A percentile compares a stretch with the other conserved stretches of the same genome.
Evolutionary conservation across 345 rosid genomes (phyloP).

Genomic region (Eucalyptus caleyi): DNA sequence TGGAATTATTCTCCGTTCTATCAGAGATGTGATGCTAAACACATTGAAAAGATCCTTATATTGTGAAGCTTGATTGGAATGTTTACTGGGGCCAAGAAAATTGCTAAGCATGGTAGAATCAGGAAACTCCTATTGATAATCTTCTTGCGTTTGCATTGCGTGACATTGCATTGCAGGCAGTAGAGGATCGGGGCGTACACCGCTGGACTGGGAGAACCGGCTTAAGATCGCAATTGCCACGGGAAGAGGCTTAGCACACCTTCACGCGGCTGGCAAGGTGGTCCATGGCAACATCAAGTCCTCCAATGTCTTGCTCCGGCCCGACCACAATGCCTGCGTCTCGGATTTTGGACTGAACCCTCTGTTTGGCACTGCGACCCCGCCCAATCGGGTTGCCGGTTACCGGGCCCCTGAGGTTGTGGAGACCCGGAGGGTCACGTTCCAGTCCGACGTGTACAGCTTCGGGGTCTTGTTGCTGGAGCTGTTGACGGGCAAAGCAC

Average conservation of each 20-base stretch:
- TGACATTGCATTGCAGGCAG: constrained; percentile 34
- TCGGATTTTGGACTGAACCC: constrained; percentile 89
- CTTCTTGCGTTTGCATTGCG: not conserved
- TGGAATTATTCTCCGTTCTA: not conserved
- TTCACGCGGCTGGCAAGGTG: constrained; percentile 54
- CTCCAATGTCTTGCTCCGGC: constrained; percentile 72
- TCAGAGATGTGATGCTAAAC: not conserved
- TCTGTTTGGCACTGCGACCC: constrained; percentile 44
- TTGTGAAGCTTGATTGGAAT: not conserved
- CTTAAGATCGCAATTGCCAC: constrained; percentile 65
- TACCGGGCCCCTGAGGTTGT: constrained; percentile 89
- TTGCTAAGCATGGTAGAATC: not conserved
- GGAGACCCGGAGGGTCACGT: constrained; percentile 64
- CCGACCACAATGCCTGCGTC: constrained; percentile 51
- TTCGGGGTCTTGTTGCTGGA: constrained; percentile 85
- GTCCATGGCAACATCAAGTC: constrained; percentile 92
- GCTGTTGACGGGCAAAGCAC: constrained; percentile 83
- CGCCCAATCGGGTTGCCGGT: constrained; percentile 70
- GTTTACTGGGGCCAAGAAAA: not conserved
- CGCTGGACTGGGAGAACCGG: constrained; percentile 88
- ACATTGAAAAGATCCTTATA: not conserved
- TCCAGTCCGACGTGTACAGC: constrained; percentile 92
- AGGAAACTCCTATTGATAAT: not conserved
- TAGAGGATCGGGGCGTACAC: constrained; percentile 86
- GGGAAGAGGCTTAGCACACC: constrained; percentile 69